Percentiles rank a stretch among this genome's conserved stretches.
Evolutionary conservation across 2,329 filamentous ascomycete species (phyloP).

Genomic region (Penicillium sclerotiorum): DNA sequence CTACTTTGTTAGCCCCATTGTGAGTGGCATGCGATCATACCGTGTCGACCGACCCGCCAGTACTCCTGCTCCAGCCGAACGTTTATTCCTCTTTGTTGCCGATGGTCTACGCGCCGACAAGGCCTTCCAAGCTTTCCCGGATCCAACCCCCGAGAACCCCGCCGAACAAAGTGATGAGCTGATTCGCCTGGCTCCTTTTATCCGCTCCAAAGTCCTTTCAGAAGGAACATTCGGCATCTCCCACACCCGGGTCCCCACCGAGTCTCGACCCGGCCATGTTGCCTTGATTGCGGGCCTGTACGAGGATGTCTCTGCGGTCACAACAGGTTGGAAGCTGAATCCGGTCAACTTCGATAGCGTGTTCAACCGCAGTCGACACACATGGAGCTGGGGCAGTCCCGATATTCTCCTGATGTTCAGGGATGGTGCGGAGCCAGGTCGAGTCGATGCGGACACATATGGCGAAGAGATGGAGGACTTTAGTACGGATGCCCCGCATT

Average conservation of each 20-base stretch:
- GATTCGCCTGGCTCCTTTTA: conserved; percentile 83
- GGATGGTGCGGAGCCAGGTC: conserved; percentile 82
- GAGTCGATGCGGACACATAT: conserved; percentile 86
- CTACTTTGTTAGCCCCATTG: conserved; percentile 97
- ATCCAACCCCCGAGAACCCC: conserved; percentile 67
- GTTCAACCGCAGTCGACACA: conserved; percentile 94
- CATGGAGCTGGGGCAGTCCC: conserved; percentile 98
- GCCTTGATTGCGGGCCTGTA: conserved; percentile 95
- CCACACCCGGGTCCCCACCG: conserved; percentile 93
- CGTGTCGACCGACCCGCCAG: conserved; percentile 63
- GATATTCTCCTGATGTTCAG: conserved; percentile 98
- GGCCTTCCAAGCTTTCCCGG: conserved; percentile 89
- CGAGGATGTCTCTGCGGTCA: conserved; percentile 96
- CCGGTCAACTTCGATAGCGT: conserved; percentile 98
- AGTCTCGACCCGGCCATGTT: conserved; percentile 94
- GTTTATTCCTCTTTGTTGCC: conserved; percentile 93
- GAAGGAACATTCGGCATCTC: conserved; percentile 96
- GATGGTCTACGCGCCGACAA: conserved; percentile 97
- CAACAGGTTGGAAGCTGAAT: conserved; percentile 97
- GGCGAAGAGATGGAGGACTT: conserved; percentile 86
- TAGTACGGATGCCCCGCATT: conserved; percentile 73
- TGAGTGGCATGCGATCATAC: conserved; percentile 89
- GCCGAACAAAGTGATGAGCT: conserved; percentile 48
- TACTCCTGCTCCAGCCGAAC: conserved; percentile 76
- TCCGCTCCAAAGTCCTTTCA: conserved; percentile 83